Percentiles rank a stretch among this genome's conserved stretches.
Evolutionary conservation across 768 basidiomycete genomes (phyloP).

Genomic region (Termitomyces titanicus): DNA sequence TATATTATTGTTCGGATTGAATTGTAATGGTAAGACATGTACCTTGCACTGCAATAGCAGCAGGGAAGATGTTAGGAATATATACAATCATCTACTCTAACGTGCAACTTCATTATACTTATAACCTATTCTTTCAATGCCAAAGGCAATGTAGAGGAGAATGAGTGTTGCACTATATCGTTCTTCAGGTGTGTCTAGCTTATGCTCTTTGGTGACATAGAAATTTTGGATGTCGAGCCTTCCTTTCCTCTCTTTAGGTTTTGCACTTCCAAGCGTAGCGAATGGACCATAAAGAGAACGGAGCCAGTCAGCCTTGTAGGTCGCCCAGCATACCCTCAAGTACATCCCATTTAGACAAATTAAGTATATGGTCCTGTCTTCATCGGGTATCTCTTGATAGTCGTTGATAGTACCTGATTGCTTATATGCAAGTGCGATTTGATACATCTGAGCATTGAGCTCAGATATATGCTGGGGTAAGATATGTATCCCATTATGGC

Average conservation of each 20-base stretch:
- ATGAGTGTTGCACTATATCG: background rate
- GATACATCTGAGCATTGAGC: slow-evolving; percentile 1
- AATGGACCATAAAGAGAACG: background rate
- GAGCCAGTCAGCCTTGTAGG: background rate
- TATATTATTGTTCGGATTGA: too few relatives aligned
- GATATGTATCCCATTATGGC: background rate
- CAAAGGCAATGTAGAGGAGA: background rate
- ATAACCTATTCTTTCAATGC: background rate
- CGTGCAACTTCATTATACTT: background rate
- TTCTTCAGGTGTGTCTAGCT: background rate
- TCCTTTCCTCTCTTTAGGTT: background rate
- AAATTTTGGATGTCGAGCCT: background rate
- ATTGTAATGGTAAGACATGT: too few relatives aligned
- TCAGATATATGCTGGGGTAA: background rate
- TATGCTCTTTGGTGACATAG: background rate
- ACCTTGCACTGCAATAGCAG: too few relatives aligned
- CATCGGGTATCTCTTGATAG: background rate
- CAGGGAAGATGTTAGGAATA: too few relatives aligned
- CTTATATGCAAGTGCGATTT: background rate
- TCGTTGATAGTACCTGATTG: background rate
- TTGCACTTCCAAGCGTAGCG: background rate
- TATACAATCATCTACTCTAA: background rate
- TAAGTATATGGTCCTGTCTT: background rate
- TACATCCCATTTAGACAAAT: background rate
- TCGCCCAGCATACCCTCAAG: background rate